Percentiles rank a stretch among this genome's conserved stretches.
Evolutionary conservation across 169 alveolate species (phyloP).

Genomic region (Theileria parva): DNA sequence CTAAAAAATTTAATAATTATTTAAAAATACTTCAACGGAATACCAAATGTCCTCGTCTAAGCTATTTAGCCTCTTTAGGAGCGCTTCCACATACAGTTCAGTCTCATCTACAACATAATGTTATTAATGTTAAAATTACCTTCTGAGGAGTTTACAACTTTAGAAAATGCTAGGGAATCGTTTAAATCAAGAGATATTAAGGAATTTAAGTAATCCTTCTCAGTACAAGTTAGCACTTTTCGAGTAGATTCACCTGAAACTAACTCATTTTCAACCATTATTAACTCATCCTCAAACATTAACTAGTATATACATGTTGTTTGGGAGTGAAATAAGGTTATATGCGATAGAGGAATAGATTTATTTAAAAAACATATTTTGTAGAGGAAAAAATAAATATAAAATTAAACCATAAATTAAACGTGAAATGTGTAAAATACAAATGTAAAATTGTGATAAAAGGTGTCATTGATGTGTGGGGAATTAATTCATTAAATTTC

Average conservation of each 20-base stretch:
- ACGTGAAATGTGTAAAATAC: slow-evolving; percentile 1
- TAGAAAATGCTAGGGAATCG: background rate
- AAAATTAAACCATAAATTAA: background rate
- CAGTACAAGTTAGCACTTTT: slow-evolving; percentile 5
- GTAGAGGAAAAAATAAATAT: background rate
- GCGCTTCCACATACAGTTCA: background rate
- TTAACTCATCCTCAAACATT: background rate
- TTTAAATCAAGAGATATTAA: slow-evolving; percentile 1
- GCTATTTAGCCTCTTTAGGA: background rate
- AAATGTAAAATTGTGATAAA: background rate
- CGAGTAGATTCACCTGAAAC: background rate
- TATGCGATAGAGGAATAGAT: background rate
- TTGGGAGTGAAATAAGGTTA: background rate
- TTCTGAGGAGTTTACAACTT: background rate
- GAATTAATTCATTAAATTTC: slow-evolving; percentile 1
- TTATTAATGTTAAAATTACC: background rate
- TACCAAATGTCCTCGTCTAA: slow-evolving; percentile 22
- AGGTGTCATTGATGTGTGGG: slow-evolving; percentile 19
- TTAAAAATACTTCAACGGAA: slow-evolving; percentile 14
- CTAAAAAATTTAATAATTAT: background rate
- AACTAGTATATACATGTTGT: background rate
- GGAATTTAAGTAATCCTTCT: slow-evolving; percentile 22
- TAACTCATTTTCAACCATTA: background rate
- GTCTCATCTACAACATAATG: background rate
- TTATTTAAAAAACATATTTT: background rate